phyloP scores from a whole-genome alignment of 148 eudicot species.

The Rhododendron kiyosumense region DNA sequence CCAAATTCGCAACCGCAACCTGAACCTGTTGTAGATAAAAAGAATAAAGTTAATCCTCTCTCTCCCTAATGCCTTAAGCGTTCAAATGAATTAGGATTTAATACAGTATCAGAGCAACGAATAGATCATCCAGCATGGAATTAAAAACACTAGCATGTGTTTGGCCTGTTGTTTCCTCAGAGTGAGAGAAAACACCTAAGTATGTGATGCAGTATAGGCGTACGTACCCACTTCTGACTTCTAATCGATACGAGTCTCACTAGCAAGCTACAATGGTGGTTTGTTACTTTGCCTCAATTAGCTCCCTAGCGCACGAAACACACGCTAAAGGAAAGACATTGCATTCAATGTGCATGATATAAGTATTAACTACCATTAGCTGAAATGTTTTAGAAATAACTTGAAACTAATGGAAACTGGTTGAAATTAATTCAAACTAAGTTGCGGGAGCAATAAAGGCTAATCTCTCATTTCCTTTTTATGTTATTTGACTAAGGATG shows the following conservation, averaged over 20 bases:
- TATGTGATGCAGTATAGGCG: not conserved
- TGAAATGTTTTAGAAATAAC: not conserved
- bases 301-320: not conserved
- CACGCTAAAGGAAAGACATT: not conserved
- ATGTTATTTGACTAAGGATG: not conserved
- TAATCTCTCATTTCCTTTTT: not conserved
- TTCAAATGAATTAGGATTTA: not conserved
- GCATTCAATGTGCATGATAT: not conserved
- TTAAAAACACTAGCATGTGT: not conserved
- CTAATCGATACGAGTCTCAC: not conserved
- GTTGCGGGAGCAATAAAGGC: not conserved
- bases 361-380: no score
- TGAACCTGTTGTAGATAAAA: constrained; percentile 28
- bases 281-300: not conserved
- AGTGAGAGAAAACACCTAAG: not conserved
- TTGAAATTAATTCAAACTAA: not conserved
- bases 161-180: not conserved
- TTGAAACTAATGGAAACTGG: not conserved
- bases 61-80: not conserved
- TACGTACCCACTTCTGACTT: not conserved
- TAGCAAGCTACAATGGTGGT: not conserved
- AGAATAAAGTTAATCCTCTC: not conserved
- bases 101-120: not conserved
- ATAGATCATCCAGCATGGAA: not conserved
- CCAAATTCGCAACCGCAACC: constrained; percentile 49